A percentile compares a stretch with the other conserved stretches of the same genome.
phyloP scores from a whole-genome alignment of 768 basidiomycete species.

The Xerocomellus dryophilus region DNA sequence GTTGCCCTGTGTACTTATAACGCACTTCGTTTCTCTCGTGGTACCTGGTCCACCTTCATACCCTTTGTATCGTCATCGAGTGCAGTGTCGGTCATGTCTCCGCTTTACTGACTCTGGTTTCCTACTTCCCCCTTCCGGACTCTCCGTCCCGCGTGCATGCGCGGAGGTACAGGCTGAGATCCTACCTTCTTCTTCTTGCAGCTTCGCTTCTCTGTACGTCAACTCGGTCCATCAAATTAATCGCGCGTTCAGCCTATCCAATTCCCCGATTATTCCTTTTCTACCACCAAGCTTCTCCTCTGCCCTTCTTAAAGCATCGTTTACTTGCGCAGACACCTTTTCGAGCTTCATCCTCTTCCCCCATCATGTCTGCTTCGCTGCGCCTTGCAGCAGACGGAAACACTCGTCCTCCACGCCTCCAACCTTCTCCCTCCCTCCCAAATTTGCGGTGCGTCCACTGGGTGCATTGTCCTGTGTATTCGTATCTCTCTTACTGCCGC shows the following conservation, averaged over 20 bases:
- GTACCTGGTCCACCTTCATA: conserved; percentile 3
- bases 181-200: conserved; percentile 21
- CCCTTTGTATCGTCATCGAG: conserved; percentile 14
- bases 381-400: conserved; percentile 19
- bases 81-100: conserved; percentile 3
- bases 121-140: conserved; percentile 16
- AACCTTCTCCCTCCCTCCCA: conserved; percentile 67
- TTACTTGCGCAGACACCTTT: conserved; percentile 28
- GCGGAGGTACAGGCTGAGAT: conserved; percentile 24
- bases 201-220: conserved; percentile 37
- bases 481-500: conserved; percentile 7
- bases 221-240: conserved; percentile 32
- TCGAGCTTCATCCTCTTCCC: conserved; percentile 26
- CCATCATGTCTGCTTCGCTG: conserved; percentile 30
- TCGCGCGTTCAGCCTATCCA: conserved; percentile 28
- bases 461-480: background rate
- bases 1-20: background rate
- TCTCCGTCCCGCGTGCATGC: conserved; percentile 20
- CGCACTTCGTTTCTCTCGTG: conserved; percentile 5
- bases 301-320: conserved; percentile 32
- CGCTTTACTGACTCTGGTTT: conserved; percentile 15
- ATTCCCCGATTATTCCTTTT: conserved; percentile 35
- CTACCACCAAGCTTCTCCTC: conserved; percentile 31
- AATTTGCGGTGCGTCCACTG: conserved; percentile 53
- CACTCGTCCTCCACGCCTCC: conserved; percentile 47